Percentiles rank a stretch among this genome's conserved stretches.
phyloP scores from a whole-genome alignment of 495 filamentous ascomycete species.

The Hypoxylon crocopeplum region DNA sequence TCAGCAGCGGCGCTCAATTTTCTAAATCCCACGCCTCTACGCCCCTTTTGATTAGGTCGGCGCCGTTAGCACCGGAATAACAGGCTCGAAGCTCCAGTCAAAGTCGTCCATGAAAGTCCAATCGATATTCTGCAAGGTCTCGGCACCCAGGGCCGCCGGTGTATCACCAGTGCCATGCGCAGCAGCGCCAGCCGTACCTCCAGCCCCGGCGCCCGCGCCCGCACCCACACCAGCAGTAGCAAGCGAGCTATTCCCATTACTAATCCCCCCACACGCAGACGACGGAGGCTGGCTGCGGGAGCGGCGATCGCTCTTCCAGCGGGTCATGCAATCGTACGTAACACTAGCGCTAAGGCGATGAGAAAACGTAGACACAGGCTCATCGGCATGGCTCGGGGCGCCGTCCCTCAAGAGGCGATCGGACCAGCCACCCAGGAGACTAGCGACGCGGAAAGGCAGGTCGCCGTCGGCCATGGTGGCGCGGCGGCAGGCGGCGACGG shows the following conservation, averaged over 20 bases:
- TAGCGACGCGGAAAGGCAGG: constrained; percentile 43
- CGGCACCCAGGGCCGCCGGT: constrained; percentile 17
- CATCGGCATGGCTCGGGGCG: constrained; percentile 15
- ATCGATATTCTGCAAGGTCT: constrained; percentile 47
- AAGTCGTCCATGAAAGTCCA: constrained; percentile 57
- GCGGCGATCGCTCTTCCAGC: constrained; percentile 45
- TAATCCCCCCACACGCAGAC: too few relatives aligned
- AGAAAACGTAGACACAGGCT: constrained; percentile 41
- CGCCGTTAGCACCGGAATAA: constrained; percentile 20
- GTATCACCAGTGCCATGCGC: constrained; percentile 1
- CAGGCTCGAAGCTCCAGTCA: constrained; percentile 51
- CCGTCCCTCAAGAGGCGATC: constrained; percentile 11
- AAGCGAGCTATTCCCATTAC: too few relatives aligned
- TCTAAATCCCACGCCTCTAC: too few relatives aligned
- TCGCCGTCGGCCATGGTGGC: constrained; percentile 38
- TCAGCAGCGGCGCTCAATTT: too few relatives aligned
- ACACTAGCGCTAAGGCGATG: constrained; percentile 48
- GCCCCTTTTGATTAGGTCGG: constrained; percentile 11
- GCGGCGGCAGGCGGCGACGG: constrained; percentile 28
- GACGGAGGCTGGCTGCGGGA: neutral
- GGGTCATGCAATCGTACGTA: constrained; percentile 48
- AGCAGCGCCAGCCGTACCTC: neutral
- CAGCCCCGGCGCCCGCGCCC: neutral
- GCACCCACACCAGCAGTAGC: neutral
- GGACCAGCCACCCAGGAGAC: constrained; percentile 45